Evolutionary conservation across 768 basidiomycete genomes (phyloP), one percentile per base, ranked within the genome.

Genomic region (Tephrocybe sp.): DNA sequence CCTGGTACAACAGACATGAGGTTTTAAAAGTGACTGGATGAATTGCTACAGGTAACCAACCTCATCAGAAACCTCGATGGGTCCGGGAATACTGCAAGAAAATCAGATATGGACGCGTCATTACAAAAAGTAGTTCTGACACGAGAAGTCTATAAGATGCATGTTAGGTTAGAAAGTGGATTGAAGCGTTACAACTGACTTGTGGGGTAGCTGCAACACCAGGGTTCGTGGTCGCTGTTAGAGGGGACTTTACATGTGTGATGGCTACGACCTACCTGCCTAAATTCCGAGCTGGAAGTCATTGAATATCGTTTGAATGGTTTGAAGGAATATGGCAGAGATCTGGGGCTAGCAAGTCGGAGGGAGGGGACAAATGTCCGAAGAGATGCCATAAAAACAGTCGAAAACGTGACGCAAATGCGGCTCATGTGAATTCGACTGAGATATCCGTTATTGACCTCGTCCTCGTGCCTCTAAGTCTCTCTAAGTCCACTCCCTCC

Each of bases 21-120:
- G 4, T 34, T 9, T 15, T 15, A 4, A 15, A 15, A 42, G 37
- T 18, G 18, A 19, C 19, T 38, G 6, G 7, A 12, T 22, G n/a
- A 22, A 27, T 38, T 18, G 15, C 13, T 24, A 38, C n/a, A n/a
- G 30, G 37, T 18, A 21, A 45, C 58, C 22, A 47, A 69, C 69
- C 56, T 77, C 74, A 62, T 79, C 76, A 29, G 76, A 62, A 48
- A 84, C 71, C 60, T 84, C 82, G 55, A 83, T 81, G 21, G 82
- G 82, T 15, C 82, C 82, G 46, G 82, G 82, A 50, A 84, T 80
- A 47, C 82, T 84, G 53, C 27, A 46, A 45, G 55, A 30, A 60
- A 56, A 40, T 50, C 40, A 46, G 42, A 8, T 21, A 29, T 42
- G 24, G 23, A 27, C 18, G 15, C 10, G 49, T 47, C 34, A 18